These are phyloP conservation scores for Scenedesmus sp. DNA, from an alignment of 163 green algal species.

Conservation along the genomic window DNA sequence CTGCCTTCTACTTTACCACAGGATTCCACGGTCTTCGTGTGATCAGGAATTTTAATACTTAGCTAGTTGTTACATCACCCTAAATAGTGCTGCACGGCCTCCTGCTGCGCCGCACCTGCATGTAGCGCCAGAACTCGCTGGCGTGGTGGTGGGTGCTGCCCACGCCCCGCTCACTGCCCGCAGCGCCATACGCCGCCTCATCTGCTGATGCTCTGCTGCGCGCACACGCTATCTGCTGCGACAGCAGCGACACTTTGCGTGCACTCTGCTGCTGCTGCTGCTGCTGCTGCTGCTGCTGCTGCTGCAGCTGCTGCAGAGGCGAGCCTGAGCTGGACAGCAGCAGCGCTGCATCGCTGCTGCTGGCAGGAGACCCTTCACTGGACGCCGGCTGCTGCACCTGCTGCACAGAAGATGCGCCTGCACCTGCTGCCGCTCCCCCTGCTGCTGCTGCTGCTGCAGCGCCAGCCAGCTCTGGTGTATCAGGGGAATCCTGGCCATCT, in stretches of 20 bases:
- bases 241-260: constrained; percentile 33
- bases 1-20: too few relatives aligned
- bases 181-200: background rate
- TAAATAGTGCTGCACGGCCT: too few relatives aligned
- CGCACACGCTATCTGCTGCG: constrained; percentile 25
- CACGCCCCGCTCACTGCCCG: background rate
- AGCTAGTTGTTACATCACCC: too few relatives aligned
- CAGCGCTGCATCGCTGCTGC: background rate
- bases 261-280: constrained; percentile 13
- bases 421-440: background rate
- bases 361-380: background rate
- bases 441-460: background rate
- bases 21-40: too few relatives aligned
- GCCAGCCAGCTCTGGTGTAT: background rate
- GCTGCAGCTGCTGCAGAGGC: background rate
- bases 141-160: background rate
- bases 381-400: background rate
- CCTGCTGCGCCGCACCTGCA: constrained; percentile 16
- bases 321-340: constrained; percentile 4
- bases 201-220: constrained; percentile 15
- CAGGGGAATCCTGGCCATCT: background rate
- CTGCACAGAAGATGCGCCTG: background rate
- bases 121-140: constrained; percentile 44
- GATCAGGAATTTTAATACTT: too few relatives aligned
- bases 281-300: background rate